Evolutionary conservation across 805 yeast species (phyloP).

Genomic region (Yarrowia keelungensis): DNA sequence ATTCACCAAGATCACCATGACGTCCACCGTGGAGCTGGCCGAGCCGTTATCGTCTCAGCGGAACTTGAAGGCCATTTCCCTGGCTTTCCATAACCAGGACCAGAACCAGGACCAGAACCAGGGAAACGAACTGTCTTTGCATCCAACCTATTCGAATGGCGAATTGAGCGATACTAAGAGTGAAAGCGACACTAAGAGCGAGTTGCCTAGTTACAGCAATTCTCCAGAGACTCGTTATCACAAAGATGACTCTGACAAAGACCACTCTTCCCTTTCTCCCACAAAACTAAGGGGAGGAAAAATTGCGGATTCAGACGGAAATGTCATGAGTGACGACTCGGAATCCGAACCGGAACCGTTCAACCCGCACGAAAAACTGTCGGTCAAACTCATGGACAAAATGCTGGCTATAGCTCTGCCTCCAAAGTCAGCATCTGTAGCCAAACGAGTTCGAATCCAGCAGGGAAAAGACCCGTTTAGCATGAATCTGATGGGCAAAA

Average conservation of each 20-base stretch:
- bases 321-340: constrained; percentile 4
- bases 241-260: neutral
- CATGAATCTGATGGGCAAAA: constrained; percentile 68
- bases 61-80: constrained; percentile 29
- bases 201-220: neutral
- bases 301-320: constrained; percentile 12
- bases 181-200: neutral
- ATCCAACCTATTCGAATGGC: constrained; percentile 9
- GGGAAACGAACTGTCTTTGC: neutral
- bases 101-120: neutral
- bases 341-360: neutral
- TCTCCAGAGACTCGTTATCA: neutral
- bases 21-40: constrained; percentile 10
- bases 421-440: constrained; percentile 52
- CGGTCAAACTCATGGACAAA: constrained; percentile 64
- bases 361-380: constrained; percentile 17
- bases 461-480: constrained; percentile 71
- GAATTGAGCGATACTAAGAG: neutral
- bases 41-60: constrained; percentile 16
- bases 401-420: constrained; percentile 77
- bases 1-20: neutral
- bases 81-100: constrained; percentile 17
- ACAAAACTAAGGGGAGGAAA: constrained; percentile 4
- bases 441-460: constrained; percentile 61
- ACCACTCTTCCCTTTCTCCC: neutral